Conservation (phyloP, 208 protist species). For the Lotmaria passim region DNA sequence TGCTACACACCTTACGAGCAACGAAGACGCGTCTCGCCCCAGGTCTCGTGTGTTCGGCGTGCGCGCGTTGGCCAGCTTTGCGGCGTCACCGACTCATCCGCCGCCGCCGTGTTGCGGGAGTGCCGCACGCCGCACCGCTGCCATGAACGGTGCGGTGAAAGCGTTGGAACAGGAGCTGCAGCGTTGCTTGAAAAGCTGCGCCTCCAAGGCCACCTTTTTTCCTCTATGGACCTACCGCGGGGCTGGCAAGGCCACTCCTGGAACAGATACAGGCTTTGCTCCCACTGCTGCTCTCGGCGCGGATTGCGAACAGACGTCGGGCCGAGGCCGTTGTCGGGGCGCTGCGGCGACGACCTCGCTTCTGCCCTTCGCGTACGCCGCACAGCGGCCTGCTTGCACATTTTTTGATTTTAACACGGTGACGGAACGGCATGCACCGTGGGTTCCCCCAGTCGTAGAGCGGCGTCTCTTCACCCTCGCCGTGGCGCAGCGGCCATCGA, state of each 20-base stretch:
- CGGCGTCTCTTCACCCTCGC: slow-evolving; percentile 55
- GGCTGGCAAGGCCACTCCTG: neutral
- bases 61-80: slow-evolving; percentile 26
- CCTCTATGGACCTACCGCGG: slow-evolving; percentile 54
- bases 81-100: neutral
- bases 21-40: neutral
- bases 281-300: neutral
- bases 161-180: slow-evolving; percentile 29
- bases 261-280: neutral
- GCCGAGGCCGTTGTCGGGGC: neutral
- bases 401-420: slow-evolving; percentile 26
- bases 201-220: slow-evolving; percentile 33
- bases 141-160: neutral
- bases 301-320: neutral
- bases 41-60: slow-evolving; percentile 53
- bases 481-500: slow-evolving; percentile 35
- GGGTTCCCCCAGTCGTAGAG: slow-evolving; percentile 42
- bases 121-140: neutral
- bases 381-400: neutral
- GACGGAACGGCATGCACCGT: slow-evolving; percentile 13
- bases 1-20: slow-evolving; percentile 45
- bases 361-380: neutral
- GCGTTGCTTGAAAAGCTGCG: slow-evolving; percentile 26
- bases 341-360: neutral
- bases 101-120: neutral